Conservation (phyloP, 2,329 filamentous ascomycete genomes). For the Talaromyces islandicus region DNA sequence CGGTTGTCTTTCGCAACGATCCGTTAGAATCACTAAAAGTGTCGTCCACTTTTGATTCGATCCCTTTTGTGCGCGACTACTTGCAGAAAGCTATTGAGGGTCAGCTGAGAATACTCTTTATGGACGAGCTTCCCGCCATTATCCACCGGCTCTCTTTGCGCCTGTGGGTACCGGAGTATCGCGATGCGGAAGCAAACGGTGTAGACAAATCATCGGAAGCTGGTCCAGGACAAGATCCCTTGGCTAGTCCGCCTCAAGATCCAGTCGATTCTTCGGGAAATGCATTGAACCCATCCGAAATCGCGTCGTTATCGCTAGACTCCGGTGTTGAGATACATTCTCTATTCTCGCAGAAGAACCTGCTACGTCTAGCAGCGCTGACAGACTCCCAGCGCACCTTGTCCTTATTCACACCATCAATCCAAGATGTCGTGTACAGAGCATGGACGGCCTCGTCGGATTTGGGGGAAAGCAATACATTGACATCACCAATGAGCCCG, state of each 20-base stretch:
- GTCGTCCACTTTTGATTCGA: slow-evolving; percentile 97
- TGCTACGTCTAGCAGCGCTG: slow-evolving; percentile 73
- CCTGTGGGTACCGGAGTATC: slow-evolving; percentile 84
- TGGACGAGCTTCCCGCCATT: slow-evolving; percentile 95
- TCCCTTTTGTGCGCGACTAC: slow-evolving; percentile 96
- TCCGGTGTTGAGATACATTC: slow-evolving; percentile 76
- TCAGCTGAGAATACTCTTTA: slow-evolving; percentile 87
- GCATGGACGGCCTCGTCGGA: slow-evolving; percentile 83
- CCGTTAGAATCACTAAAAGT: slow-evolving; percentile 96
- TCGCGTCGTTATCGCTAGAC: slow-evolving; percentile 72
- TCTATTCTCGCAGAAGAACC: slow-evolving; percentile 91
- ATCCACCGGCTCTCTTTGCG: slow-evolving; percentile 87
- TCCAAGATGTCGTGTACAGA: slow-evolving; percentile 82
- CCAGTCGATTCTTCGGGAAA: slow-evolving; percentile 77
- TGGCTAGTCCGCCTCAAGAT: slow-evolving; percentile 73
- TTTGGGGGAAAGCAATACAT: slow-evolving; percentile 49
- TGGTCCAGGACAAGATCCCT: slow-evolving; percentile 67
- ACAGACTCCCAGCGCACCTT: slow-evolving; percentile 85
- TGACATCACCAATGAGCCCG: slow-evolving; percentile 38
- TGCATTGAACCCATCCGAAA: slow-evolving; percentile 65
- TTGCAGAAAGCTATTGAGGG: slow-evolving; percentile 92
- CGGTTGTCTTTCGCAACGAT: slow-evolving; percentile 95
- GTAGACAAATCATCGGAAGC: slow-evolving; percentile 46
- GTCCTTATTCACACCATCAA: slow-evolving; percentile 86
- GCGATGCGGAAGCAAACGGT: slow-evolving; percentile 44